phyloP scores from a whole-genome alignment of 768 basidiomycete genomes.

The Termitomyces sp. region DNA sequence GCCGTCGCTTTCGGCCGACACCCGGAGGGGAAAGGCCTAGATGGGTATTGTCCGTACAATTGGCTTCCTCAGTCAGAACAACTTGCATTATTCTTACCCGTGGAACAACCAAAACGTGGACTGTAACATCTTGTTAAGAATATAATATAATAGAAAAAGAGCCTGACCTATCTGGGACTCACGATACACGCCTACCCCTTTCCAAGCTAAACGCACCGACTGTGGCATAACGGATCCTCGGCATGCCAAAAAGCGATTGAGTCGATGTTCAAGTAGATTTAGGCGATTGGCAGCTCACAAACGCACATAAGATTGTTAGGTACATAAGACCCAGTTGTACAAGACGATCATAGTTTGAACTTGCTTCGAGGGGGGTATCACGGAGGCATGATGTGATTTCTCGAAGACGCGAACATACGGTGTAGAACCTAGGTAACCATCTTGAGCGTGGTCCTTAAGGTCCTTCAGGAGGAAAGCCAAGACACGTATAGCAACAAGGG shows the following conservation, averaged over 20 bases:
- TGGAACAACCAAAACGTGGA: conserved; percentile 4
- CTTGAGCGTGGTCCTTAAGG: no score
- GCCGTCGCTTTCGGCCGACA: conserved; percentile 4
- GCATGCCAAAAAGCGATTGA: conserved; percentile 2
- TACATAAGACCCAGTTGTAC: no score
- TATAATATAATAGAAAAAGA: background rate
- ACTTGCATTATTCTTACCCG: background rate
- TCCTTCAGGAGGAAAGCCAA: no score
- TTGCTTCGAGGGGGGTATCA: no score
- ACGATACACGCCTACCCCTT: background rate
- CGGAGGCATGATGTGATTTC: no score
- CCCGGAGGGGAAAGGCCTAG: background rate
- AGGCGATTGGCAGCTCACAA: background rate
- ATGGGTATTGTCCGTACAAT: background rate
- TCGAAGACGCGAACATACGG: no score
- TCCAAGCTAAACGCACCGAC: conserved; percentile 3
- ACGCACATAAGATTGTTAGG: no score
- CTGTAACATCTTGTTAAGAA: background rate
- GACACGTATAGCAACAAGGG: no score
- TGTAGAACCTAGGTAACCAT: no score
- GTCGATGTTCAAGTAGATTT: background rate
- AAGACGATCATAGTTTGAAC: no score
- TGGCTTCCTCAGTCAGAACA: background rate
- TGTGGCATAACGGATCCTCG: conserved; percentile 8
- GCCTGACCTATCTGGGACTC: background rate